These are phyloP conservation scores for Fonsecaea pedrosoi DNA, from an alignment of 2,329 filamentous ascomycete genomes.

Conservation along the genomic window DNA sequence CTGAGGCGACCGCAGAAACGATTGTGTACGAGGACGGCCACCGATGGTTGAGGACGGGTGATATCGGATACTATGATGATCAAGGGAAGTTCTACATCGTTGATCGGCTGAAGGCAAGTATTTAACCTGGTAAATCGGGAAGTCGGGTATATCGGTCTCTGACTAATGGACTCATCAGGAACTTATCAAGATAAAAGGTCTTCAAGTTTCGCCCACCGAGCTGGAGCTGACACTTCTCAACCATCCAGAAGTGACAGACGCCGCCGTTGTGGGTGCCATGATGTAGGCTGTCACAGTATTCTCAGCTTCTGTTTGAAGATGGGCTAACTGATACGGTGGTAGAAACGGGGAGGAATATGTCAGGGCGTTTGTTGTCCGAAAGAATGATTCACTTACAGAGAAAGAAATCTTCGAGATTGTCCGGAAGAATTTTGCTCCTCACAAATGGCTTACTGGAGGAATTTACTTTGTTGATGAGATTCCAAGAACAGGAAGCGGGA, in stretches of 20 bases:
- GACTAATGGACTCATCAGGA: conserved; percentile 45
- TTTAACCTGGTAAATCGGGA: neutral
- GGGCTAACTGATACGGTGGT: neutral
- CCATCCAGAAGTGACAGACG: conserved; percentile 57
- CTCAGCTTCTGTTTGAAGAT: neutral
- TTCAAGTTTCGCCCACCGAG: conserved; percentile 68
- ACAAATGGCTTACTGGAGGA: conserved; percentile 55
- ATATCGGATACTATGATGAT: conserved; percentile 44
- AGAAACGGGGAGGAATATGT: conserved; percentile 21
- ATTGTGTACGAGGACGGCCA: conserved; percentile 49
- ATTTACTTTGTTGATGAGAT: conserved; percentile 54
- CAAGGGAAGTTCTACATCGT: conserved; percentile 78
- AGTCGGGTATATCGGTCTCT: neutral
- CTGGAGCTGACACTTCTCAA: conserved; percentile 56
- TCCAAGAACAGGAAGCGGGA: conserved; percentile 55
- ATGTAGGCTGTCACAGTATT: conserved; percentile 1
- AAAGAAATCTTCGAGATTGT: conserved; percentile 51
- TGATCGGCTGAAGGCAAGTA: conserved; percentile 64
- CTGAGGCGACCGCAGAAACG: conserved; percentile 35
- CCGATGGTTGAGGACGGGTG: conserved; percentile 55
- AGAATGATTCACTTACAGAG: conserved; percentile 41
- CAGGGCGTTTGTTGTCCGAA: conserved; percentile 42
- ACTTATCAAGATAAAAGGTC: conserved; percentile 65
- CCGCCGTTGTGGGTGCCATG: conserved; percentile 60
- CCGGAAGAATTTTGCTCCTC: conserved; percentile 51